These are phyloP conservation scores for Lactarius vividus DNA, from an alignment of 768 basidiomycete species.

Conservation along the genomic window DNA sequence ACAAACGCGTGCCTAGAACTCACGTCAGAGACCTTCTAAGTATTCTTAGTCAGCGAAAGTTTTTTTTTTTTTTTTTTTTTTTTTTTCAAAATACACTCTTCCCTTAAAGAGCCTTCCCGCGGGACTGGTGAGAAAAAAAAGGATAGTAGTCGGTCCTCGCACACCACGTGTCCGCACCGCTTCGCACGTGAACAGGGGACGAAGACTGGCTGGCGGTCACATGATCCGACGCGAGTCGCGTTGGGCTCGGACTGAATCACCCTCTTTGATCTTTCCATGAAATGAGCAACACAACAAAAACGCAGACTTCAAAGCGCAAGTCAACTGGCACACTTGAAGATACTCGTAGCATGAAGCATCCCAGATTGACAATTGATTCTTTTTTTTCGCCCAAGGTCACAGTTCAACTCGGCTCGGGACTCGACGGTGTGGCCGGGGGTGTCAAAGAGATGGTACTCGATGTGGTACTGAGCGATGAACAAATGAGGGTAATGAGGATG, in stretches of 20 bases:
- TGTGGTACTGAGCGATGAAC: conserved; percentile 53
- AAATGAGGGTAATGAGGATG: conserved; percentile 48
- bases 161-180: too few species aligned
- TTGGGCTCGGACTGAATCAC: not conserved
- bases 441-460: conserved; percentile 28
- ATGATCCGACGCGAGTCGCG: conserved; percentile 21
- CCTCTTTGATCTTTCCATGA: not conserved
- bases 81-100: too few species aligned
- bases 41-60: too few species aligned
- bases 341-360: conserved; percentile 31
- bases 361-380: conserved; percentile 35
- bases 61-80: too few species aligned
- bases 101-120: too few species aligned
- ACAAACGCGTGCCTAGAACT: too few species aligned
- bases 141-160: too few species aligned
- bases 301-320: conserved; percentile 33
- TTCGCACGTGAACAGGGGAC: not conserved
- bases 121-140: too few species aligned
- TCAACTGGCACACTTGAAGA: conserved; percentile 27
- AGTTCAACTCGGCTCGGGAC: conserved; percentile 22
- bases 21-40: too few species aligned
- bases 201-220: conserved; percentile 10
- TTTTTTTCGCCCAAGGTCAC: conserved; percentile 36
- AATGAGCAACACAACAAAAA: conserved; percentile 19
- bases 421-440: conserved; percentile 23